Base-by-base conservation (phyloP, 176 grass and related monocot genomes). In the Zoysia japonica region DNA sequence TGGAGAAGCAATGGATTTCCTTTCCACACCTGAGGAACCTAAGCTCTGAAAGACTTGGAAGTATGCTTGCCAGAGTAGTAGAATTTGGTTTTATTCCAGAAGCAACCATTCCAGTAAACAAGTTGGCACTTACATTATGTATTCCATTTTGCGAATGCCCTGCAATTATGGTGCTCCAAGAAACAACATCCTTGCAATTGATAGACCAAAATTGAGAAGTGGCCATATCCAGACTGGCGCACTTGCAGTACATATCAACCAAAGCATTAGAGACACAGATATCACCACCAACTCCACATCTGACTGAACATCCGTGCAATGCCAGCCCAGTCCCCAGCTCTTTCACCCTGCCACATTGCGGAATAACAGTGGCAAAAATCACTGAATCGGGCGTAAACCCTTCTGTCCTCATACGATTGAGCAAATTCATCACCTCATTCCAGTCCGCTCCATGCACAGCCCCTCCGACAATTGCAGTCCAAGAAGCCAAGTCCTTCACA, bases 241-340 rank as follows among this genome's bases (percentile, higher is more conserved):
- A 93, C 78, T 93, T 93, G 74, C 81, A 86, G 74, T 93, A 93
- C 90, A 89, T 84, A 50, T 89, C 84, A 52, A 93, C 79, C 68
- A 93, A 68, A 59, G 87, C 90, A 71, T 93, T 93, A 0, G 68
- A 71, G 15, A 93, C 84, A 71, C 63, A 93, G 5, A 70, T 80
- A 79, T 87, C 67, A 37, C 66, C 73, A 56, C 46, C 13, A 3
- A 82, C 73, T 66, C 87, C 90, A 47, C 39, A 74, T 75, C 12
- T 87, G 9, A 87, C 59, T 0, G 64, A 74, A 45, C 72, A 93
- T 65, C 90, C 90, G 4, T 93, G 84, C 44, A 93, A 67, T 14
- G 77, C 55, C 43, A 46, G 82, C 47, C 87, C 87, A 80, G 61
- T 44, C 5, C 0, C 28, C 62, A 89, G 28, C 17, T 80, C 81